Conservation (phyloP, 202 grass and related monocot genomes). For the Saccharum hybrid region DNA sequence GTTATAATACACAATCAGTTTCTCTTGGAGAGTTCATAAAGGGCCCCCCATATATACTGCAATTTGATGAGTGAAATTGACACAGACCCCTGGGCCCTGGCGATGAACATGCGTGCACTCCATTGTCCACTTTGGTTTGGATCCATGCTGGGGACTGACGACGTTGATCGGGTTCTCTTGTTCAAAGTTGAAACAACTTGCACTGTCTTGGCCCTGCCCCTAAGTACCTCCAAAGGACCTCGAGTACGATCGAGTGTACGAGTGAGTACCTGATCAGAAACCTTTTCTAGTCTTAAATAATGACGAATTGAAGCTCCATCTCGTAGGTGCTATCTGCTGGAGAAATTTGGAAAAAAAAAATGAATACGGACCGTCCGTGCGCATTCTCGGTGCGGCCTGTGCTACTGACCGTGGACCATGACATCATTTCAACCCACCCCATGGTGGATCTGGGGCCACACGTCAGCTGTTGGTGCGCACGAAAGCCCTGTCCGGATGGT, state of each 20-base stretch:
- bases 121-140: slow-evolving; percentile 33
- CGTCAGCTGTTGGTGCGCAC: too few species aligned
- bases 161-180: background rate
- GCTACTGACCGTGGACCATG: too few species aligned
- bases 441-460: too few species aligned
- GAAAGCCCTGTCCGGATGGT: too few species aligned
- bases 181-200: background rate
- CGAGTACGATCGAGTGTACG: slow-evolving; percentile 13
- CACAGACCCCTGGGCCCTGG: background rate
- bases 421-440: too few species aligned
- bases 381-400: too few species aligned
- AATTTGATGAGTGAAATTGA: background rate
- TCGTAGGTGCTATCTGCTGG: slow-evolving; percentile 2
- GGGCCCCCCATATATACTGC: background rate
- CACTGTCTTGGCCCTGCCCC: slow-evolving; percentile 35
- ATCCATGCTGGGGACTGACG: background rate
- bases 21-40: background rate
- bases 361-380: too few species aligned
- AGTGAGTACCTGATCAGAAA: background rate
- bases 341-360: background rate
- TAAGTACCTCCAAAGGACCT: slow-evolving; percentile 44
- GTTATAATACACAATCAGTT: background rate
- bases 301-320: background rate
- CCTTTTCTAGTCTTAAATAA: background rate
- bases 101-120: slow-evolving; percentile 25